These are phyloP conservation scores for Xylaria palmicola DNA, from an alignment of 495 filamentous ascomycete species.

Conservation along the genomic window DNA sequence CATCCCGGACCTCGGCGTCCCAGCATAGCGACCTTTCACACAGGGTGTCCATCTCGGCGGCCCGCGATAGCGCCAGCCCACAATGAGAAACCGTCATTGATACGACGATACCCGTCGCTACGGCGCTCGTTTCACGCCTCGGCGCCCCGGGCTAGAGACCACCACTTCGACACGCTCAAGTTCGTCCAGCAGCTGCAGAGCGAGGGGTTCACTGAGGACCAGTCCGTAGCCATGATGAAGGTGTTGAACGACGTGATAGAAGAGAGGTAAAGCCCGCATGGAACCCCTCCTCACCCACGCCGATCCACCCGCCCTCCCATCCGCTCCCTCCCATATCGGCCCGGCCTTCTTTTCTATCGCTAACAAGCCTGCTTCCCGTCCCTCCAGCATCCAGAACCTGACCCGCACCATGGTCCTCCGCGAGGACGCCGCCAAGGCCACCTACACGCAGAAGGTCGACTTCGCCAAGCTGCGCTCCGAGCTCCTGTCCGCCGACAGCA, in stretches of 20 bases:
- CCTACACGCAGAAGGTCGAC: conserved; percentile 98
- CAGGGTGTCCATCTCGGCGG: background rate
- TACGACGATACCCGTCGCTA: conserved; percentile 27
- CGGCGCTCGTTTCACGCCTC: conserved; percentile 70
- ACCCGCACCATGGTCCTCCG: conserved; percentile 98
- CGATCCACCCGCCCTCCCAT: background rate
- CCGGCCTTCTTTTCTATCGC: background rate
- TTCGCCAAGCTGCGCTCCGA: conserved; percentile 98
- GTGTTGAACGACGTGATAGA: conserved; percentile 96
- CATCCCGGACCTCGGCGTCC: conserved; percentile 15
- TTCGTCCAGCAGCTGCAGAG: conserved; percentile 87
- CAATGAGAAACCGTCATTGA: conserved; percentile 12
- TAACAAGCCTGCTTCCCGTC: conserved; percentile 1
- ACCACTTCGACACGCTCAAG: conserved; percentile 98
- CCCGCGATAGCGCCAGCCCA: background rate
- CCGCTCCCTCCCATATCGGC: background rate
- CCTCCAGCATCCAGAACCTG: conserved; percentile 82
- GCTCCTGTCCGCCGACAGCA: conserved; percentile 84
- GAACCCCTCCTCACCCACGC: background rate
- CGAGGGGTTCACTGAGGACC: conserved; percentile 95
- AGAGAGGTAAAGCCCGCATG: conserved; percentile 59
- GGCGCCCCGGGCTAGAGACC: conserved; percentile 61
- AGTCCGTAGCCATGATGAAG: conserved; percentile 95
- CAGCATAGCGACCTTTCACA: conserved; percentile 21
- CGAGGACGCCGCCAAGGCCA: conserved; percentile 82